phyloP scores from a whole-genome alignment of 129 eudicot species.

The Artemisia argyi region DNA sequence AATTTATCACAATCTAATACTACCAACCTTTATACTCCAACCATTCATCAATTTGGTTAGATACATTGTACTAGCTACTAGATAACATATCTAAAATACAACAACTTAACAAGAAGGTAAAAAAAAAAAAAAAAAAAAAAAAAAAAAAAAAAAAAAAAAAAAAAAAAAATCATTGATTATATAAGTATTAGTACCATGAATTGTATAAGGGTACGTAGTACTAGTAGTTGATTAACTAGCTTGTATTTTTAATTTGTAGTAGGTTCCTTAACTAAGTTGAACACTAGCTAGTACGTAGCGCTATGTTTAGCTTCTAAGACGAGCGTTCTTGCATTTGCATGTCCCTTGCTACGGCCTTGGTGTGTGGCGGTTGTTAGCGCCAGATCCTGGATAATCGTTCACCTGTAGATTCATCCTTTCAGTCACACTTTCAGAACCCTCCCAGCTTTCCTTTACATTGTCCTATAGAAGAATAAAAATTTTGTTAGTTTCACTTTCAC shows the following conservation, averaged over 20 bases:
- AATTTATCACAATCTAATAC: neutral
- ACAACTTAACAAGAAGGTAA: no score
- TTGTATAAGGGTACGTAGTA: constrained; percentile 3
- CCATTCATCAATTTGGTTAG: constrained; percentile 27
- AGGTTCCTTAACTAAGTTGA: constrained; percentile 15
- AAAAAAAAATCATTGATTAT: no score
- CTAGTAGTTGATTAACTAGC: neutral
- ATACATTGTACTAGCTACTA: neutral
- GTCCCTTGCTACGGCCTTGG: constrained; percentile 52
- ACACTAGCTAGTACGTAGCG: constrained; percentile 11
- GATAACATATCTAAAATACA: no score
- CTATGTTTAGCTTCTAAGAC: constrained; percentile 12
- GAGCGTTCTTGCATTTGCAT: neutral
- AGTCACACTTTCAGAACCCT: constrained; percentile 4
- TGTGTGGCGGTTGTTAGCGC: constrained; percentile 90
- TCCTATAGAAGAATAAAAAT: constrained; percentile 23
- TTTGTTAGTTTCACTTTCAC: no score
- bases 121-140: no score
- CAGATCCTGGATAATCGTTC: constrained; percentile 89
- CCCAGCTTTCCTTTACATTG: constrained; percentile 25
- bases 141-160: no score
- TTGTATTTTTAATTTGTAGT: no score
- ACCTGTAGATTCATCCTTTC: constrained; percentile 57
- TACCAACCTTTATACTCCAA: constrained; percentile 8
- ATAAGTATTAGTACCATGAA: constrained; percentile 14